These are phyloP conservation scores for Annulohypoxylon bovei DNA, from an alignment of 495 filamentous ascomycete genomes.

Conservation along the genomic window DNA sequence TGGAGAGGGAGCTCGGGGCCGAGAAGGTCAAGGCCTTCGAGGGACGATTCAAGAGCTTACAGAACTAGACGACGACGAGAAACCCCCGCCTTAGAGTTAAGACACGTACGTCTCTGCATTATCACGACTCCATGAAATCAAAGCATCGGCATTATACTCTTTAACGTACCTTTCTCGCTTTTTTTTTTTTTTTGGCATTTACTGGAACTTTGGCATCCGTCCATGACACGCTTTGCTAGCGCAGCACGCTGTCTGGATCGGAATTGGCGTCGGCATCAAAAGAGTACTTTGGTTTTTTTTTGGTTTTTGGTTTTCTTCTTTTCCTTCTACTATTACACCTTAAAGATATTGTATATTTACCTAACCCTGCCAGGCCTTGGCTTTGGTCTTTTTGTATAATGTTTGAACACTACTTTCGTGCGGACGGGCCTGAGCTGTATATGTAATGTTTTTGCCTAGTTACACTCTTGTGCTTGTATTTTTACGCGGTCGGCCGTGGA, in stretches of 20 bases:
- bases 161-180: constrained; percentile 7
- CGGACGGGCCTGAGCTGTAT: constrained; percentile 18
- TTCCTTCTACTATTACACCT: neutral
- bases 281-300: constrained; percentile 20
- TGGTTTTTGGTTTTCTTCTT: neutral
- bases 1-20: constrained; percentile 67
- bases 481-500: constrained; percentile 18
- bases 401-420: constrained; percentile 11
- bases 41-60: constrained; percentile 53
- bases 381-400: constrained; percentile 29
- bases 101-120: constrained; percentile 14
- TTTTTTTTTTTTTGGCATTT: constrained; percentile 48
- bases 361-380: constrained; percentile 9
- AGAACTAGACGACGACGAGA: constrained; percentile 16
- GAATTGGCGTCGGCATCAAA: constrained; percentile 37
- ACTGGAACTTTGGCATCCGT: constrained; percentile 34
- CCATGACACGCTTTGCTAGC: constrained; percentile 22
- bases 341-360: constrained; percentile 30
- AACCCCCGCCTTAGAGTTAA: neutral
- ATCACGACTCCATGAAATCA: constrained; percentile 34
- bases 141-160: constrained; percentile 18
- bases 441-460: constrained; percentile 33
- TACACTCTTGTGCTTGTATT: constrained; percentile 35
- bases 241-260: constrained; percentile 26
- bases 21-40: constrained; percentile 60